A percentile compares a stretch with the other conserved stretches of the same genome.
phyloP scores from a whole-genome alignment of 441 rosid genomes.

The Rhodomyrtus psidioides region DNA sequence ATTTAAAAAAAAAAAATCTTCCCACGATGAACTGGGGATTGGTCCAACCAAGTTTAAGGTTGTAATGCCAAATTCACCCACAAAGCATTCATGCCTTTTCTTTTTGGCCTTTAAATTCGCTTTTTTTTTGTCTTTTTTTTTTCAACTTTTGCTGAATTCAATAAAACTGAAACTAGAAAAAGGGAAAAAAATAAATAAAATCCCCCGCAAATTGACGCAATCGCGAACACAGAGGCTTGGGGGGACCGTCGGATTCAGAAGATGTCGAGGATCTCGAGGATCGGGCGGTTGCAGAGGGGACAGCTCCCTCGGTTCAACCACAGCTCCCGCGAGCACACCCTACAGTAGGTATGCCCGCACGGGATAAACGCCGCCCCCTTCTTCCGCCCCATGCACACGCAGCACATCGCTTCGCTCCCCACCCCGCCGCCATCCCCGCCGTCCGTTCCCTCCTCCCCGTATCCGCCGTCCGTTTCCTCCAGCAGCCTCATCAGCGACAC shows the following conservation, averaged over 20 bases:
- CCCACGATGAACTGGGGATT: neutral
- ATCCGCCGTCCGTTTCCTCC: conserved; percentile 50
- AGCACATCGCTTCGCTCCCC: conserved; percentile 48
- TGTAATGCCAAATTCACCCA: neutral
- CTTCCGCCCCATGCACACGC: conserved; percentile 90
- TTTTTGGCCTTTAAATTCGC: neutral
- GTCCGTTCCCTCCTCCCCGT: conserved; percentile 2
- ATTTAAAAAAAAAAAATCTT: too few species aligned
- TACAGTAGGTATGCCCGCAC: conserved; percentile 88
- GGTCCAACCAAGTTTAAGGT: neutral
- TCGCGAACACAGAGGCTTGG: neutral
- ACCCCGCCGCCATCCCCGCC: neutral
- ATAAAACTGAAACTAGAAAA: neutral
- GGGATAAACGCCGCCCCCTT: conserved; percentile 92
- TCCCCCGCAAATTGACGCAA: neutral
- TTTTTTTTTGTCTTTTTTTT: neutral
- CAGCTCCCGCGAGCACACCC: conserved; percentile 65
- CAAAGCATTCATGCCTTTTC: neutral
- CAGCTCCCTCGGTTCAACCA: conserved; percentile 68
- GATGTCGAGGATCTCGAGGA: conserved; percentile 66
- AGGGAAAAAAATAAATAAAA: too few species aligned
- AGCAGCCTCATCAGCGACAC: conserved; percentile 69
- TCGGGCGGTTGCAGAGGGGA: conserved; percentile 76
- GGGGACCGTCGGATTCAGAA: conserved; percentile 23
- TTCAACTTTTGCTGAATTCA: neutral